These are phyloP conservation scores for Isatis lusitanica DNA, from an alignment of 441 rosid genomes.

Conservation along the genomic window DNA sequence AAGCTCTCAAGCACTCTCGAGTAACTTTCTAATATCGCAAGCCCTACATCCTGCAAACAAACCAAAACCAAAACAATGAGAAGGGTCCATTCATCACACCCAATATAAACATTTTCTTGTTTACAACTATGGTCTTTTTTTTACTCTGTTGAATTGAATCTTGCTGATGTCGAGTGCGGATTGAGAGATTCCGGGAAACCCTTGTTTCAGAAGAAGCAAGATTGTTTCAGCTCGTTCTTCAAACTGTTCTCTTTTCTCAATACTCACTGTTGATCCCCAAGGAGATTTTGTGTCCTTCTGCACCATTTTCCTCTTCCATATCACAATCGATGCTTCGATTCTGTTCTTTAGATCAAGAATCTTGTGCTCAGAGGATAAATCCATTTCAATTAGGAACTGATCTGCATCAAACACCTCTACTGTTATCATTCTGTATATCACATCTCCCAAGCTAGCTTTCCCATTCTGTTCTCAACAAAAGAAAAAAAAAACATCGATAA, in stretches of 20 bases:
- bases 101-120: not conserved
- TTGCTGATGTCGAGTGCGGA: constrained; percentile 91
- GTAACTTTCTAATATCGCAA: constrained; percentile 87
- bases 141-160: constrained; percentile 82
- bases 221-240: constrained; percentile 97
- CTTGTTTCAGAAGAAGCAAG: constrained; percentile 75
- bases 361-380: constrained; percentile 81
- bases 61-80: not conserved
- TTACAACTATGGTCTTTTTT: not conserved
- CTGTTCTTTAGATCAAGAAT: constrained; percentile 82
- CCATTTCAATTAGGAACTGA: constrained; percentile 66
- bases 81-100: not conserved
- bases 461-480: constrained; percentile 56
- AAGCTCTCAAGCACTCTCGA: constrained; percentile 93
- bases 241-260: constrained; percentile 84
- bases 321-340: constrained; percentile 86
- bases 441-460: constrained; percentile 91
- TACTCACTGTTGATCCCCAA: constrained; percentile 87
- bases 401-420: constrained; percentile 84
- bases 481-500: not conserved
- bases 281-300: constrained; percentile 76
- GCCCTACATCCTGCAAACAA: constrained; percentile 77
- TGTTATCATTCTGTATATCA: constrained; percentile 65
- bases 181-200: constrained; percentile 85
- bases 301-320: constrained; percentile 89